Evolutionary conservation across 2,329 filamentous ascomycete species (phyloP).

Genomic region (Rosellinia necatrix): DNA sequence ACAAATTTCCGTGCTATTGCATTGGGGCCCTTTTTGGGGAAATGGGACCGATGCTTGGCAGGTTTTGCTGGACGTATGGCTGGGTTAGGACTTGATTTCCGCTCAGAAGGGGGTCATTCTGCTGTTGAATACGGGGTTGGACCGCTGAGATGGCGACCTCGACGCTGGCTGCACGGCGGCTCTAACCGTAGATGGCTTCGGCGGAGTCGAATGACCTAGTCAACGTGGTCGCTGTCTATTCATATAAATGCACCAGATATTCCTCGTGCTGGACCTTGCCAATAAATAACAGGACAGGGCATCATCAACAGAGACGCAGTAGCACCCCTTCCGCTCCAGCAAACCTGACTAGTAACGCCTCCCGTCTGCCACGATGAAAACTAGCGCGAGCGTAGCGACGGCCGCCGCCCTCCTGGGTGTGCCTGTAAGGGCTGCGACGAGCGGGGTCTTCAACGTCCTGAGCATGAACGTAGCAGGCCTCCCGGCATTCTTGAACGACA

Average conservation of each 20-base stretch:
- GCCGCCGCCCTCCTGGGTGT: conserved; percentile 4
- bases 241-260: conserved; percentile 8
- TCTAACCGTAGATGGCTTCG: conserved; percentile 16
- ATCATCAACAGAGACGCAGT: background rate
- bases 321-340: background rate
- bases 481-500: conserved; percentile 55
- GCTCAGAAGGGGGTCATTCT: background rate
- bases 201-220: background rate
- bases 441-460: conserved; percentile 39
- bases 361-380: conserved; percentile 8
- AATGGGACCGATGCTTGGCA: conserved; percentile 13
- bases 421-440: conserved; percentile 29
- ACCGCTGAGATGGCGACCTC: conserved; percentile 7
- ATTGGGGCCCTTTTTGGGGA: conserved; percentile 17
- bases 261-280: background rate
- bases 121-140: background rate
- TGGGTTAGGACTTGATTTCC: conserved; percentile 6
- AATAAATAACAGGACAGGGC: background rate
- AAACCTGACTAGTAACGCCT: background rate
- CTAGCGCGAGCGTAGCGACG: background rate
- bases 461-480: conserved; percentile 41
- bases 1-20: background rate
- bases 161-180: background rate
- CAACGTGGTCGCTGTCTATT: background rate
- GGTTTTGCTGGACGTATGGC: background rate